A percentile compares a stretch with the other conserved stretches of the same genome.
These are phyloP conservation scores for Saururus chinensis DNA, from an alignment of 164 flowering plant genomes.

Conservation along the genomic window DNA sequence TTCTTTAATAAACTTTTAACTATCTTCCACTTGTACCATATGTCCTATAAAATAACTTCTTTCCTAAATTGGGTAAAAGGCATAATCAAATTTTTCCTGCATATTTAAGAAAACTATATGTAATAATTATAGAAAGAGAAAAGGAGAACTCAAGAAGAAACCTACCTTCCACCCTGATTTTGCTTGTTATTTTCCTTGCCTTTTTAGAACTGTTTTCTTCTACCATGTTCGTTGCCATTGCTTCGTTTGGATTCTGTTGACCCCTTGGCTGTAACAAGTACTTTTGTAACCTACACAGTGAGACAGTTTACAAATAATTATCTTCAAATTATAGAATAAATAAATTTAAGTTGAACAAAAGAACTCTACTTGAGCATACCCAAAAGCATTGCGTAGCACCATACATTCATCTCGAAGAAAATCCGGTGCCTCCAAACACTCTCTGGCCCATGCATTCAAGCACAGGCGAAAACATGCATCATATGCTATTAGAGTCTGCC, in stretches of 20 bases:
- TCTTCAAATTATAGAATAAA: neutral
- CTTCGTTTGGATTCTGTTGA: conserved; percentile 26
- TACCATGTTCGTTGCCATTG: conserved; percentile 14
- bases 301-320: neutral
- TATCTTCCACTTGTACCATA: no score
- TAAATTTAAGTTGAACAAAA: neutral
- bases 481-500: conserved; percentile 77
- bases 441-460: conserved; percentile 74
- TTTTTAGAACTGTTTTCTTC: conserved; percentile 39
- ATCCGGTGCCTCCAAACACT: conserved; percentile 77
- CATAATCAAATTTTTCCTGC: no score
- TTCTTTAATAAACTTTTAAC: no score
- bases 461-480: conserved; percentile 90
- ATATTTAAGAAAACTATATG: neutral
- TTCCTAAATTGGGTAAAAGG: no score
- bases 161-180: conserved; percentile 79
- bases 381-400: conserved; percentile 72
- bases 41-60: no score
- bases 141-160: neutral
- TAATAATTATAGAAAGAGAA: neutral
- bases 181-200: conserved; percentile 51
- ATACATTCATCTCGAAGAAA: conserved; percentile 76
- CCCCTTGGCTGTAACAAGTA: conserved; percentile 64
- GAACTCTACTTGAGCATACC: conserved; percentile 29
- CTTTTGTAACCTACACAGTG: conserved; percentile 45